Conservation (phyloP, 2,329 filamentous ascomycete species). For the Ilyonectria robusta region DNA sequence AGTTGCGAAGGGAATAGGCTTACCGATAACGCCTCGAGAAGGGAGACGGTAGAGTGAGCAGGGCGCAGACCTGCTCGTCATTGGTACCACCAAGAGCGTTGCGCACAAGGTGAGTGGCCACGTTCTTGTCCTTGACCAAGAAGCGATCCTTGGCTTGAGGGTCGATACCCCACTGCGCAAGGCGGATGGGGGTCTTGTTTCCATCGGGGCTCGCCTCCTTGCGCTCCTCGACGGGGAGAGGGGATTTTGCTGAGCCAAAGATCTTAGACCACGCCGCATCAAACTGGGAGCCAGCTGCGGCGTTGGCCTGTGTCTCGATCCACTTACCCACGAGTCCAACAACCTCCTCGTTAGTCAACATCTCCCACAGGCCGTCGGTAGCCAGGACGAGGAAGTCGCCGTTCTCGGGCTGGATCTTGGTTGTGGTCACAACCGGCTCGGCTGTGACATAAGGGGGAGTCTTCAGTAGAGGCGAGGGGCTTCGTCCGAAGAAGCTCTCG, state of each 20-base stretch:
- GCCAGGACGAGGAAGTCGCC: constrained; percentile 97
- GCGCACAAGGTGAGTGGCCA: constrained; percentile 92
- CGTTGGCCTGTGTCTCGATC: constrained; percentile 82
- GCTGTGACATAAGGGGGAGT: constrained; percentile 98
- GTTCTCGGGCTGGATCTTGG: constrained; percentile 88
- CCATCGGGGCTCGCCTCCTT: constrained; percentile 69
- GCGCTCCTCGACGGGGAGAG: constrained; percentile 83
- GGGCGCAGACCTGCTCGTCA: constrained; percentile 91
- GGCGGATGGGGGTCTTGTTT: constrained; percentile 88
- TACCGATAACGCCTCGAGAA: constrained; percentile 93
- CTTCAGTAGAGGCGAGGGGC: constrained; percentile 81
- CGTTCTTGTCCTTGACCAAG: constrained; percentile 94
- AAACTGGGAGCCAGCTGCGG: constrained; percentile 73
- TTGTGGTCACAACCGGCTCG: constrained; percentile 94
- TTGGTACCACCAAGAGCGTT: constrained; percentile 96
- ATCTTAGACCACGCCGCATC: constrained; percentile 77
- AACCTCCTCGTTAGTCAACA: constrained; percentile 98
- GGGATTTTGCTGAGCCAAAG: constrained; percentile 65
- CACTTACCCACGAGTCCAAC: constrained; percentile 96
- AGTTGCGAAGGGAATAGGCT: constrained; percentile 27
- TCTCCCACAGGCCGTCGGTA: constrained; percentile 98
- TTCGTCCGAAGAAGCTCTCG: constrained; percentile 88
- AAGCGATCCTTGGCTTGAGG: constrained; percentile 84
- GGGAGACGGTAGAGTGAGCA: constrained; percentile 91
- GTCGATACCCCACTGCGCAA: constrained; percentile 91